A percentile compares a stretch with the other conserved stretches of the same genome.
Conservation (phyloP, 345 rosid species). For the Citrus sinensis region DVS_A1.0 CM039168.1:28837001-28837500, state of each 20-base stretch:
- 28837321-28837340: slow-evolving; percentile 39
- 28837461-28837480: slow-evolving; percentile 15
- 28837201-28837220: slow-evolving; percentile 76
- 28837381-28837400: slow-evolving; percentile 40
- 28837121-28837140: slow-evolving; percentile 80
- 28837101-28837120: slow-evolving; percentile 85
- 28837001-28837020: slow-evolving; percentile 59
- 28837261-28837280: background rate
- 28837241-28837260: slow-evolving; percentile 40
- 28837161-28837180: slow-evolving; percentile 82
- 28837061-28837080: slow-evolving; percentile 65
- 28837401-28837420: slow-evolving; percentile 40
- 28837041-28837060: slow-evolving; percentile 59
- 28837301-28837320: slow-evolving; percentile 29
- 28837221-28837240: slow-evolving; percentile 59
- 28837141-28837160: slow-evolving; percentile 76
- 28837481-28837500: slow-evolving; percentile 43
- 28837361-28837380: slow-evolving; percentile 45
- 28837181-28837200: slow-evolving; percentile 76
- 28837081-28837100: slow-evolving; percentile 75
- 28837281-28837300: slow-evolving; percentile 21
- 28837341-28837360: slow-evolving; percentile 23
- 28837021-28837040: slow-evolving; percentile 69
- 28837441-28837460: slow-evolving; percentile 31
- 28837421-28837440: slow-evolving; percentile 56